Evolutionary conservation across 2,329 filamentous ascomycete genomes (phyloP), one percentile per base, ranked within the genome.

Genomic region (Alternaria hordeiaustralica): DNA sequence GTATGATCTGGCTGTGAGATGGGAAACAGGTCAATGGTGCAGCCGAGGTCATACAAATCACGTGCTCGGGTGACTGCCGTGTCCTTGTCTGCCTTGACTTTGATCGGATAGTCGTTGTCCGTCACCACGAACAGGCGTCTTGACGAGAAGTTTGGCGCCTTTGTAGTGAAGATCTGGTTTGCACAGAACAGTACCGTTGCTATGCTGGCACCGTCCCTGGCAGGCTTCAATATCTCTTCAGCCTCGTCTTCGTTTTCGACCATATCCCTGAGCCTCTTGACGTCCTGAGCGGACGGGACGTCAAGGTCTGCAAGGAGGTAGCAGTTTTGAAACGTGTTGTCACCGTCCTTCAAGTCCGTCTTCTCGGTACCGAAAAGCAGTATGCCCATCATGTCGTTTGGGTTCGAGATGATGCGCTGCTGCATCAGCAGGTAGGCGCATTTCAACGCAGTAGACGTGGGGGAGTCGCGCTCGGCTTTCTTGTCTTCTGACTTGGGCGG

Each of bases 351-450:
- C 15, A 78, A 44, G 55, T 78, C 76, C 43, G 93, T 92, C 80
- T 92, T 88, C 74, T 96, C 86, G 0, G 96, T 99, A 9, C 94
- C 94, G 77, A 96, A 99, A 0, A 99, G 85, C 41, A 99, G 80
- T 25, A 99, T 91, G 2, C 95, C 94, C 87, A 99, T 97, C 92
- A 97, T 96, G 66, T 99, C 96, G 75, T 91, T 94, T 2, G 96
- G 96, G 65, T 94, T 95, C 4, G 95, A 95, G 72, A 99, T 98
- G 80, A 99, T 98, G 72, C 96, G 93, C 82, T 98, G 95, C 82
- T 98, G 93, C 93, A 99, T 97, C 57, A 99, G 85, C 75, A 93
- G 89, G 75, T 97, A 97, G 61, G 95, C 96, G 73, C 93, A 97
- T 85, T 97, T 97, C 54, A 99, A 82, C 5, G 96, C 94, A 15